phyloP scores from a whole-genome alignment of 2,329 filamentous ascomycete species.

The Ophiostoma populinum region DNA sequence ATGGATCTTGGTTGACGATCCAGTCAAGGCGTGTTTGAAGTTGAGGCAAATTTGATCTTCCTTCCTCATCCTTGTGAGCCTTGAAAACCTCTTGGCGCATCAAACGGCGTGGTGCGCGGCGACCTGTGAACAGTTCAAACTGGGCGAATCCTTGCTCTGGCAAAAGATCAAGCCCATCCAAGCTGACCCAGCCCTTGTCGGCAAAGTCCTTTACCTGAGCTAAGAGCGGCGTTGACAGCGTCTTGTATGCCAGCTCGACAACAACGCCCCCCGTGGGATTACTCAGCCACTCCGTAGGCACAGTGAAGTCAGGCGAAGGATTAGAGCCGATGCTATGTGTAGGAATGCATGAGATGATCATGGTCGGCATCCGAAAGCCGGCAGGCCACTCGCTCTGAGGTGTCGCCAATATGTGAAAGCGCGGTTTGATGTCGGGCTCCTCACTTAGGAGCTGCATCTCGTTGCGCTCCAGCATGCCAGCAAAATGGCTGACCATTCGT shows the following conservation, averaged over 20 bases:
- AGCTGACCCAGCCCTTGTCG: constrained; percentile 47
- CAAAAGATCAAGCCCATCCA: constrained; percentile 55
- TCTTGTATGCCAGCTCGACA: constrained; percentile 55
- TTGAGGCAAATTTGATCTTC: constrained; percentile 12
- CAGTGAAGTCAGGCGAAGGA: constrained; percentile 47
- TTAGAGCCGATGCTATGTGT: constrained; percentile 42
- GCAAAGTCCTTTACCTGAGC: constrained; percentile 40
- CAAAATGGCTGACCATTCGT: constrained; percentile 49
- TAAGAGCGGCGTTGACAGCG: constrained; percentile 49
- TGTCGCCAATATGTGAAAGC: constrained; percentile 35
- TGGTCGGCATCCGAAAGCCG: constrained; percentile 43
- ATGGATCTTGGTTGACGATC: constrained; percentile 24
- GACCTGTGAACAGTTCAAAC: constrained; percentile 59
- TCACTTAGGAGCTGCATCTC: constrained; percentile 15
- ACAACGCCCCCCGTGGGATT: constrained; percentile 58
- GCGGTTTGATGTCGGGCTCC: neutral
- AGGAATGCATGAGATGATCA: constrained; percentile 61
- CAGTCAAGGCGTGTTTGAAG: constrained; percentile 23
- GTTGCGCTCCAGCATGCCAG: constrained; percentile 25
- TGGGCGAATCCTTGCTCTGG: constrained; percentile 61
- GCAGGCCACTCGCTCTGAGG: constrained; percentile 44
- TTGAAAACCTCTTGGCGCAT: constrained; percentile 44
- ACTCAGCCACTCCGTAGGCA: constrained; percentile 50
- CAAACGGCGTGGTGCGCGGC: constrained; percentile 47
- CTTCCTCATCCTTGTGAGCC: constrained; percentile 23